Evolutionary conservation across 2,329 filamentous ascomycete genomes (phyloP).

Genomic region (Endocalyx cinctus): DNA sequence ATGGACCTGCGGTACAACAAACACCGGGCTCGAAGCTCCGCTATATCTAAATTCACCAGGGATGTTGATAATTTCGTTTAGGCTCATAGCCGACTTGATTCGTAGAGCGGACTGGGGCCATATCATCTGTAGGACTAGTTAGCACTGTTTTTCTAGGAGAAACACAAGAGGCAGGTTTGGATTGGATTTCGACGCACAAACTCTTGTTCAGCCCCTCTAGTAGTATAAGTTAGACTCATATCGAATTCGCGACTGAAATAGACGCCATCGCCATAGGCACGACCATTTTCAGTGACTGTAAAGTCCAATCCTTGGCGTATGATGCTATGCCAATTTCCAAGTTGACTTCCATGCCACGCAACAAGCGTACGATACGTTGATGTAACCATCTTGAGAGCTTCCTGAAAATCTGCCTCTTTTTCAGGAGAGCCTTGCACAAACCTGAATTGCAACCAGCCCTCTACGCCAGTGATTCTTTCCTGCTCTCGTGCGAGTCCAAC

Average conservation of each 20-base stretch:
- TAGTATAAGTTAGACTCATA: slow-evolving; percentile 51
- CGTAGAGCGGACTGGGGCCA: slow-evolving; percentile 68
- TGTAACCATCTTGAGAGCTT: slow-evolving; percentile 49
- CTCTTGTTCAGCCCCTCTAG: too few relatives aligned
- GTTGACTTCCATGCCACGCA: slow-evolving; percentile 76
- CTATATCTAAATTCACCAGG: slow-evolving; percentile 54
- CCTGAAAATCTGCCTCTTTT: slow-evolving; percentile 72
- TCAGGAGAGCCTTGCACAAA: slow-evolving; percentile 86
- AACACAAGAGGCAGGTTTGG: neutral
- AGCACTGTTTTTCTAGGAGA: neutral
- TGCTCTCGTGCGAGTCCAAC: slow-evolving; percentile 20
- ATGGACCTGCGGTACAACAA: slow-evolving; percentile 70
- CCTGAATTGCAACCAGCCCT: slow-evolving; percentile 72
- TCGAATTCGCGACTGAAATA: slow-evolving; percentile 66
- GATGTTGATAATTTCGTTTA: slow-evolving; percentile 82
- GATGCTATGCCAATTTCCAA: slow-evolving; percentile 86
- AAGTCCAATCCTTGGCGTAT: slow-evolving; percentile 78
- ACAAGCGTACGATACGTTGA: slow-evolving; percentile 58
- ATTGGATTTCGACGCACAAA: neutral
- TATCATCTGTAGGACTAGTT: slow-evolving; percentile 1
- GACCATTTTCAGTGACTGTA: slow-evolving; percentile 56
- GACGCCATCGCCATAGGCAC: slow-evolving; percentile 72
- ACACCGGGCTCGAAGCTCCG: slow-evolving; percentile 55
- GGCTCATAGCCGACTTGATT: slow-evolving; percentile 56
- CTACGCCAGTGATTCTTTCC: slow-evolving; percentile 59